Percentiles rank a stretch among this genome's conserved stretches.
Evolutionary conservation across 2,329 filamentous ascomycete genomes (phyloP).

Genomic region (Coniochaeta sp.): DNA sequence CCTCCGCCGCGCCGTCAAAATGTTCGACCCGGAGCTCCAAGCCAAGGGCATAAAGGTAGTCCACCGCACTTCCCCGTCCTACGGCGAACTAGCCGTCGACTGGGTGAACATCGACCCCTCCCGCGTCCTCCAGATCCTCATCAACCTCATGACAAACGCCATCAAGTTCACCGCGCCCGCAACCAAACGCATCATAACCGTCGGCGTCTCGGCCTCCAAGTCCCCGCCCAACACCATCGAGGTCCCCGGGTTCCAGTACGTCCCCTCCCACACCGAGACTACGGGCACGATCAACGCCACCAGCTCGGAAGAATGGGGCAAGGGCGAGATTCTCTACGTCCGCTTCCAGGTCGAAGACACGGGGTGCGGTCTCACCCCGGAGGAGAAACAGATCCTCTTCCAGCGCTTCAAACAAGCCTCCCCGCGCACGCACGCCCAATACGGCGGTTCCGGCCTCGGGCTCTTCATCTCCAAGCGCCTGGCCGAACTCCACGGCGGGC

Average conservation of each 20-base stretch:
- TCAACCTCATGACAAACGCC: constrained; percentile 54
- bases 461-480: constrained; percentile 59
- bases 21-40: constrained; percentile 51
- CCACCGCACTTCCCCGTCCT: constrained; percentile 39
- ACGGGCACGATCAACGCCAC: constrained; percentile 10
- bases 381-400: constrained; percentile 60
- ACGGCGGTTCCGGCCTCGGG: constrained; percentile 57
- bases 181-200: constrained; percentile 32
- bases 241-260: constrained; percentile 21
- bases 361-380: constrained; percentile 53
- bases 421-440: constrained; percentile 44
- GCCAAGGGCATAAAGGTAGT: constrained; percentile 48
- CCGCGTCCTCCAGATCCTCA: constrained; percentile 50
- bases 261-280: constrained; percentile 15
- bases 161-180: constrained; percentile 47
- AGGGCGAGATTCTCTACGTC: constrained; percentile 26
- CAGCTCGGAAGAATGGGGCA: constrained; percentile 22
- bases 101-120: constrained; percentile 52
- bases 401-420: constrained; percentile 60
- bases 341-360: constrained; percentile 56
- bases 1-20: constrained; percentile 46
- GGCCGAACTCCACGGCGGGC: constrained; percentile 57
- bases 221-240: constrained; percentile 22
- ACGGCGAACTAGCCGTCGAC: constrained; percentile 39
- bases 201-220: constrained; percentile 40